A percentile compares a stretch with the other conserved stretches of the same genome.
These are phyloP conservation scores for Emergomyces pasteurianus DNA, from an alignment of 2,329 filamentous ascomycete genomes.

Conservation along the genomic window DNA sequence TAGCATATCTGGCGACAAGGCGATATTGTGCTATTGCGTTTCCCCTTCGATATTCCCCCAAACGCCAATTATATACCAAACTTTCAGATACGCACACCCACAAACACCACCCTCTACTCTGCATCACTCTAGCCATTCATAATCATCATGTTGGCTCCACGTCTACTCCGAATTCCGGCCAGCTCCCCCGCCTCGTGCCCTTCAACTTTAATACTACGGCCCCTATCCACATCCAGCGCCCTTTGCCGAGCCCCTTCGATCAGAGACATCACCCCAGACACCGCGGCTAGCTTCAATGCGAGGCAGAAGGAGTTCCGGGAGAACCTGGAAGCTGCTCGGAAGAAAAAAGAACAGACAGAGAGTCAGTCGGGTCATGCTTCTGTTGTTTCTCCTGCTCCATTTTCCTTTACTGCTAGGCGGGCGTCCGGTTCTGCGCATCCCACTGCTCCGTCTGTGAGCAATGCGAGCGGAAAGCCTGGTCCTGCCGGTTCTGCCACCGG, in stretches of 20 bases:
- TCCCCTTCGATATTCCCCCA: neutral
- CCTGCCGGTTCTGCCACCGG: slow-evolving; percentile 28
- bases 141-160: slow-evolving; percentile 32
- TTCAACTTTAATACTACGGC: slow-evolving; percentile 28
- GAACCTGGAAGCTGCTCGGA: slow-evolving; percentile 62
- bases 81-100: slow-evolving; percentile 5
- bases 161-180: slow-evolving; percentile 34
- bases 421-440: slow-evolving; percentile 20
- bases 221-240: slow-evolving; percentile 46
- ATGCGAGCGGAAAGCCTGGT: slow-evolving; percentile 26
- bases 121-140: neutral
- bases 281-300: slow-evolving; percentile 62
- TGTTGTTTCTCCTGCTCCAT: slow-evolving; percentile 32
- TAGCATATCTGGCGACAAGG: neutral
- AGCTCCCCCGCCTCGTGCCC: slow-evolving; percentile 26
- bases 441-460: slow-evolving; percentile 35
- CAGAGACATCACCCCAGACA: slow-evolving; percentile 67
- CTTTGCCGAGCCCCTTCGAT: slow-evolving; percentile 56
- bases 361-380: slow-evolving; percentile 54
- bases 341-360: slow-evolving; percentile 67
- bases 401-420: slow-evolving; percentile 25
- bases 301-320: slow-evolving; percentile 82
- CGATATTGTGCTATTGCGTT: neutral
- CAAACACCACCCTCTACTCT: neutral
- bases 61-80: neutral